phyloP scores from a whole-genome alignment of 345 rosid species.

The Ceriops zippeliana region DNA sequence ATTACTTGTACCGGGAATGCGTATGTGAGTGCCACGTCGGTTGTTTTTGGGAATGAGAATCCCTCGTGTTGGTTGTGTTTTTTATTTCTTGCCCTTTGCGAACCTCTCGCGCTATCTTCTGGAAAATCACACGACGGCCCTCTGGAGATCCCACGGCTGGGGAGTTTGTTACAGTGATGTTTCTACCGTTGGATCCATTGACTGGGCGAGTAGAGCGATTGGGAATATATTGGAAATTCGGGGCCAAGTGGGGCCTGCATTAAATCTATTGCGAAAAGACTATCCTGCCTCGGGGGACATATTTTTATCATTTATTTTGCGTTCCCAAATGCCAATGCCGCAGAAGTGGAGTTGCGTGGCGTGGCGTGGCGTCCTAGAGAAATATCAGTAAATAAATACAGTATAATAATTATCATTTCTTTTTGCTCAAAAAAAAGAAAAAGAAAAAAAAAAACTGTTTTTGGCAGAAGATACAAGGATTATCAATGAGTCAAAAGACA shows the following conservation, averaged over 20 bases:
- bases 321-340: no score
- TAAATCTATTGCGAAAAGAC: constrained; percentile 5
- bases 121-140: constrained; percentile 6
- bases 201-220: no score
- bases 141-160: constrained; percentile 17
- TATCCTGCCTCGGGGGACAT: neutral
- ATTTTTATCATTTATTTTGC: neutral
- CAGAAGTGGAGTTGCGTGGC: no score
- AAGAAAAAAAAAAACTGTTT: neutral
- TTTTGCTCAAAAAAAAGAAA: no score
- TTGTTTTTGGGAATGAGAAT: neutral
- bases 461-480: neutral
- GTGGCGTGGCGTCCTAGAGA: no score
- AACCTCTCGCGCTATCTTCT: neutral
- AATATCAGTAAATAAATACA: no score
- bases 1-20: constrained; percentile 12
- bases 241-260: constrained; percentile 5
- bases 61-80: no score
- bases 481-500: constrained; percentile 11
- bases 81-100: no score
- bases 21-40: constrained; percentile 22
- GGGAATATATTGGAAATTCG: no score
- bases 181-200: constrained; percentile 5
- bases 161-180: constrained; percentile 2
- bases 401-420: neutral